Base-by-base conservation (phyloP, 345 rosid species). In the Camelina hispida region DNA sequence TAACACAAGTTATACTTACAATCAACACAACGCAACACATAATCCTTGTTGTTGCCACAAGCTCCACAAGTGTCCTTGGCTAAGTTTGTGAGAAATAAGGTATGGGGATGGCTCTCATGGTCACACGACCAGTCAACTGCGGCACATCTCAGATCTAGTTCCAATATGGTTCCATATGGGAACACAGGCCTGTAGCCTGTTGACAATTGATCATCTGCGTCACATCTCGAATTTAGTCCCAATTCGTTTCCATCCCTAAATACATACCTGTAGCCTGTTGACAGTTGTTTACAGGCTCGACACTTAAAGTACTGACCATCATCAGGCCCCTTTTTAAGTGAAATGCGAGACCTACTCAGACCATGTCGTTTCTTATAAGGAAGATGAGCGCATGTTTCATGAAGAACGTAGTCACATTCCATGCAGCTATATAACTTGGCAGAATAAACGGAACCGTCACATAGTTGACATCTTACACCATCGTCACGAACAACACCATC, bases 71-170 rank as follows among this genome's bases (percentile, higher is more conserved):
- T 60, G 32, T 38, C 65, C 11, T 5, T 3, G 6, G 6, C 16
- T 38, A 37, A 13, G n/a, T 38, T 38, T 7, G 65, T 60, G 48
- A 60, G 47, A 25, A 10, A 60, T 20, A 60, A 60, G 25, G 65
- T 60, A 60, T 38, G 65, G 32, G 30, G 65, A 60, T 60, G 64
- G 64, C 64, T 9, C 10, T 61, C 48, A 38, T 61, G 66, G 16
- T 61, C 66, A 61, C n/a, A 61, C 5, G 48, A 61, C 66, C 66
- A 61, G 18, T 61, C 66, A 18, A 61, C 16, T 38, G 66, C 11
- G 1, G 30, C 66, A 1, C 66, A 61, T 18, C 32, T 61, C 48
- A 61, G 32, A 61, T 61, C 66, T 34, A 52, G 6, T 5, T 52
- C n/a, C 32, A 10, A 2, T 22, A 4, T 2, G 32, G 11, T 52